Evolutionary conservation across 2,329 filamentous ascomycete genomes (phyloP).

Genomic region (Aspergillus bombycis): DNA sequence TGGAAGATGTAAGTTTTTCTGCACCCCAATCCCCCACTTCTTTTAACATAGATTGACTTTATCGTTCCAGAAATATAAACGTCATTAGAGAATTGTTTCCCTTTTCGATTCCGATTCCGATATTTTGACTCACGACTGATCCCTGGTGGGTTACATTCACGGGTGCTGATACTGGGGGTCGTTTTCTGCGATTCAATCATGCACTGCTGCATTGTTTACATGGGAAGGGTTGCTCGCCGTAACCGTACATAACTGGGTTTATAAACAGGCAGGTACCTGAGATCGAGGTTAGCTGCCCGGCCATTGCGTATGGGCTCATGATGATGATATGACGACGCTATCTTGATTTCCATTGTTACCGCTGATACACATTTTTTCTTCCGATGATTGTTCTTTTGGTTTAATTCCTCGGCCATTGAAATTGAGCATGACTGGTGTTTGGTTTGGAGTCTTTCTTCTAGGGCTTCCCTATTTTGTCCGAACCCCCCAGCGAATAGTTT

Average conservation of each 20-base stretch:
- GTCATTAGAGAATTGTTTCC: constrained; percentile 30
- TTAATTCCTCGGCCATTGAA: constrained; percentile 2
- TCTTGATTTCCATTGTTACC: constrained; percentile 2
- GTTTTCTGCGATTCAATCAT: constrained; percentile 7
- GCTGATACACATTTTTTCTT: constrained; percentile 1
- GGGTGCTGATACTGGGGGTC: background rate
- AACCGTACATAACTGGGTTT: constrained; percentile 8
- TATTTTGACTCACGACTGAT: background rate
- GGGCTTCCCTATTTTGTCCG: no score
- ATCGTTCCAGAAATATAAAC: constrained; percentile 47
- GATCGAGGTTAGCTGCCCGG: constrained; percentile 3
- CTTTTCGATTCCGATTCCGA: background rate
- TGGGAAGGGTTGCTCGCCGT: constrained; percentile 6
- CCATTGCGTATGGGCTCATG: constrained; percentile 2
- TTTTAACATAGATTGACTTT: background rate
- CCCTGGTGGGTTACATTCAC: background rate
- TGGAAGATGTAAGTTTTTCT: constrained; percentile 77
- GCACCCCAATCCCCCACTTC: background rate
- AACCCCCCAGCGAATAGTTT: background rate
- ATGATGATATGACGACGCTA: constrained; percentile 10
- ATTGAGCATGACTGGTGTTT: constrained; percentile 4
- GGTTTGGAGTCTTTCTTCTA: background rate
- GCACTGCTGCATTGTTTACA: constrained; percentile 8
- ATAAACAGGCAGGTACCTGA: constrained; percentile 4
- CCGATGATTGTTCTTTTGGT: background rate